These are phyloP conservation scores for Aspergillus hancockii DNA, from an alignment of 495 filamentous ascomycete genomes.

Conservation along the genomic window DNA sequence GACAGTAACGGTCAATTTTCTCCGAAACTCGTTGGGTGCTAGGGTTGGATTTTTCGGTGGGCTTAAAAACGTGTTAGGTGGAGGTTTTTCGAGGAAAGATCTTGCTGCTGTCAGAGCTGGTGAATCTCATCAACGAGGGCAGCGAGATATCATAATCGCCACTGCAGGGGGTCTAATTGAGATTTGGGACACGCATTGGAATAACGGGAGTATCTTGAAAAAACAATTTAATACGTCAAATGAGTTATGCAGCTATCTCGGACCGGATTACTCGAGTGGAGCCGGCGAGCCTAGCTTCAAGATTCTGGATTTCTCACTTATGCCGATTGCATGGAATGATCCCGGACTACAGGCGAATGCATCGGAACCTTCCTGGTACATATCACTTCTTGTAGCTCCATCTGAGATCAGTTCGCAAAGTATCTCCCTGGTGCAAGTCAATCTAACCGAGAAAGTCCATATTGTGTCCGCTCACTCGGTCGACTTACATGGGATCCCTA, in stretches of 20 bases:
- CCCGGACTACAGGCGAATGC: slow-evolving; percentile 16
- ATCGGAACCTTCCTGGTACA: slow-evolving; percentile 29
- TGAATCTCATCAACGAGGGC: slow-evolving; percentile 68
- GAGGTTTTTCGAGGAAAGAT: slow-evolving; percentile 66
- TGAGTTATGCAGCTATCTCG: slow-evolving; percentile 33
- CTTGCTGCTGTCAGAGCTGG: slow-evolving; percentile 75
- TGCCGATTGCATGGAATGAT: slow-evolving; percentile 20
- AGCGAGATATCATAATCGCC: slow-evolving; percentile 78
- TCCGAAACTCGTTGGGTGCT: slow-evolving; percentile 57
- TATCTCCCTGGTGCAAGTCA: slow-evolving; percentile 33
- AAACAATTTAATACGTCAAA: slow-evolving; percentile 51
- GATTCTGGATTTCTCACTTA: slow-evolving; percentile 40
- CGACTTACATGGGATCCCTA: slow-evolving; percentile 24
- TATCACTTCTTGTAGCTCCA: slow-evolving; percentile 34
- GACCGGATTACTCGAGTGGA: slow-evolving; percentile 20
- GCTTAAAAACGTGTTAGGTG: slow-evolving; percentile 68
- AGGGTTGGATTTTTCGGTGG: slow-evolving; percentile 71
- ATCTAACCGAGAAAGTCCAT: slow-evolving; percentile 26
- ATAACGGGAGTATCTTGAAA: slow-evolving; percentile 63
- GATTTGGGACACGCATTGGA: slow-evolving; percentile 84
- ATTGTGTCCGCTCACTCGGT: slow-evolving; percentile 34
- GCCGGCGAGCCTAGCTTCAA: slow-evolving; percentile 35
- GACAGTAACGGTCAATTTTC: slow-evolving; percentile 69
- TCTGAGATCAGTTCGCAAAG: slow-evolving; percentile 22
- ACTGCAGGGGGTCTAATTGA: slow-evolving; percentile 74